These are phyloP conservation scores for Gracilaria gracilis DNA, from an alignment of 23 red algal species.

Conservation along the genomic window DNA sequence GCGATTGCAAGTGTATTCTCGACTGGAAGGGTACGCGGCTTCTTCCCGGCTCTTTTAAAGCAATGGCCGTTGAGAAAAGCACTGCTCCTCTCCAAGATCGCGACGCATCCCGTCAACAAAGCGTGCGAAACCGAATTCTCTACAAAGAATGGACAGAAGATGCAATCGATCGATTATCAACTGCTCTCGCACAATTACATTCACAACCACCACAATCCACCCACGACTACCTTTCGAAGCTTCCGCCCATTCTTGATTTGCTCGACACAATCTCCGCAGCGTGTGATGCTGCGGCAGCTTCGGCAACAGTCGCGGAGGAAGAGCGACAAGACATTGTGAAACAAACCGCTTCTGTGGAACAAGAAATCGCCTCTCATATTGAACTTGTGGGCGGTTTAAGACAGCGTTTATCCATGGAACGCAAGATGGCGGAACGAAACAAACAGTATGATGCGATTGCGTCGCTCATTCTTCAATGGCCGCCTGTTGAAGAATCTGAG, in stretches of 20 bases:
- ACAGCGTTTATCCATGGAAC: neutral
- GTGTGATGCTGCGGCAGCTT: conserved; percentile 19
- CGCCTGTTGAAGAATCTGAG: neutral
- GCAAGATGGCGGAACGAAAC: conserved; percentile 18
- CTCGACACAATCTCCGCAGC: conserved; percentile 26
- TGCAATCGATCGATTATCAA: conserved; percentile 11
- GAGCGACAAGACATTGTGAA: neutral
- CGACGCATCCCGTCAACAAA: neutral
- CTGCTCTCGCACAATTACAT: neutral
- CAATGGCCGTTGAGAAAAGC: neutral
- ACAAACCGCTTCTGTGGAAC: neutral
- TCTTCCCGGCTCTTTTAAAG: neutral
- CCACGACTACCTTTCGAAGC: neutral
- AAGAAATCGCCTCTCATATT: neutral
- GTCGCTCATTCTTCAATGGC: conserved; percentile 17
- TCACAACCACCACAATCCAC: neutral
- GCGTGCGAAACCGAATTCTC: conserved; percentile 23
- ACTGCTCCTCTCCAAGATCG: neutral
- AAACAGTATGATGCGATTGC: conserved; percentile 34
- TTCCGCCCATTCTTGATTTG: conserved; percentile 17
- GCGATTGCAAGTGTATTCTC: neutral
- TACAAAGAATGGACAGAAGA: conserved; percentile 18
- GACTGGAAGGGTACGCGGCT: neutral
- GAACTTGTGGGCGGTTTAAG: neutral
- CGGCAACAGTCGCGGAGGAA: neutral